Evolutionary conservation across 306 rosid genomes (phyloP).

Genomic region (Styphnolobium japonicum): DNA sequence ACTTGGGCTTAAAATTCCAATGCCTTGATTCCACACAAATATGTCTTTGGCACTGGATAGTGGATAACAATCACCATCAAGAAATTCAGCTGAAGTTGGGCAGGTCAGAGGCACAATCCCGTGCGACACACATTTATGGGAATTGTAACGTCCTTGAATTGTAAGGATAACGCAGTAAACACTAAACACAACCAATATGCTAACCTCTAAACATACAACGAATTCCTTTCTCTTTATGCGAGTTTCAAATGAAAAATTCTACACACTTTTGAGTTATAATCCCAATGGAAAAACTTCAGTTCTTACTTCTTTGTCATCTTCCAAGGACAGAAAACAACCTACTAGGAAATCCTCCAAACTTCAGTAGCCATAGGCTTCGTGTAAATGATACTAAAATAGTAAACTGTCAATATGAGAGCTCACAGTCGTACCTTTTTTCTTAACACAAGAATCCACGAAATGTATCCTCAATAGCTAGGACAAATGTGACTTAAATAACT

Average conservation of each 20-base stretch:
- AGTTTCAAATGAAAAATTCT: not conserved
- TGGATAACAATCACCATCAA: not conserved
- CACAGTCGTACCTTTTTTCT: too few species aligned
- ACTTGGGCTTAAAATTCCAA: not conserved
- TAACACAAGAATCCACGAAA: too few species aligned
- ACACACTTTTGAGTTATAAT: not conserved
- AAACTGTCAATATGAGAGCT: too few species aligned
- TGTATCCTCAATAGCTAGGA: too few species aligned
- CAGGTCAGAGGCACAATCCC: not conserved
- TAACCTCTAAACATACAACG: not conserved
- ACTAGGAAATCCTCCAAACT: not conserved
- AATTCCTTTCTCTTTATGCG: not conserved
- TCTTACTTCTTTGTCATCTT: not conserved
- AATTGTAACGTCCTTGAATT: not conserved
- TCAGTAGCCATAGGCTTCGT: not conserved
- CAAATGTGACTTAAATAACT: not conserved
- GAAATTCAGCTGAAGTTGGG: not conserved
- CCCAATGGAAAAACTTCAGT: not conserved
- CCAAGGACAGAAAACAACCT: not conserved
- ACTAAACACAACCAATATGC: not conserved
- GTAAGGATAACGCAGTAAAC: not conserved
- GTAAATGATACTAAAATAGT: too few species aligned
- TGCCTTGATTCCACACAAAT: conserved; percentile 5
- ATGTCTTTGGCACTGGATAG: not conserved
- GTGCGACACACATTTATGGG: conserved; percentile 4